Evolutionary conservation across 345 rosid genomes (phyloP).

Genomic region (Populus davidiana): DNA sequence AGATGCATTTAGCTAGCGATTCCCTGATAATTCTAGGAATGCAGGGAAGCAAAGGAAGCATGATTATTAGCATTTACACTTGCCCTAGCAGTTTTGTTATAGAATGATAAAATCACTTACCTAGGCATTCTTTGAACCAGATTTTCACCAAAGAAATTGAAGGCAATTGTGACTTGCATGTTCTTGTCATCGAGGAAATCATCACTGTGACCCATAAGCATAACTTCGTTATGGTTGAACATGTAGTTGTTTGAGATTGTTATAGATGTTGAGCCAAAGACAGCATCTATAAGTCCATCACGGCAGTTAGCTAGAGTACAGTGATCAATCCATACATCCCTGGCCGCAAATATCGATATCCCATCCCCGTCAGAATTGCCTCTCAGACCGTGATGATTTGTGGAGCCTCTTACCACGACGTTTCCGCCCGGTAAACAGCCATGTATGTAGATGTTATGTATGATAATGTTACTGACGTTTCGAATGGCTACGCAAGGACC

Average conservation of each 20-base stretch:
- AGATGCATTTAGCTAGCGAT: not conserved
- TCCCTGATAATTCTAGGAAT: not conserved
- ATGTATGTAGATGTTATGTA: conserved; percentile 21
- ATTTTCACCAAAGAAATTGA: conserved; percentile 20
- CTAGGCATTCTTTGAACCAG: conserved; percentile 37
- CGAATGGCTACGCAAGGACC: conserved; percentile 22
- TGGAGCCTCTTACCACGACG: conserved; percentile 6
- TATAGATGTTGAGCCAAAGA: conserved; percentile 18
- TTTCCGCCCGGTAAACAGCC: conserved; percentile 21
- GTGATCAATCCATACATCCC: conserved; percentile 26
- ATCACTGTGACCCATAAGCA: conserved; percentile 36
- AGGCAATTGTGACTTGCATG: conserved; percentile 27
- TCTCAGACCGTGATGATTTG: conserved; percentile 16
- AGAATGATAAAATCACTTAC: not conserved
- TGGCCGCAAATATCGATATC: conserved; percentile 16
- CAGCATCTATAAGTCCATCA: conserved; percentile 25
- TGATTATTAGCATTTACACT: not conserved
- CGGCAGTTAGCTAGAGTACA: conserved; percentile 20
- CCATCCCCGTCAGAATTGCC: conserved; percentile 23
- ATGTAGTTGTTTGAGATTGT: conserved; percentile 31
- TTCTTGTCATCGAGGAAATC: conserved; percentile 13
- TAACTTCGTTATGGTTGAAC: conserved; percentile 26
- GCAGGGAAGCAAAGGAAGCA: not conserved
- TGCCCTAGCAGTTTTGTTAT: not conserved
- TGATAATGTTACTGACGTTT: conserved; percentile 23